Base-by-base conservation (phyloP, 225 moss, liverwort and hornwort genomes). In the Physcomitrium patens region DNA sequence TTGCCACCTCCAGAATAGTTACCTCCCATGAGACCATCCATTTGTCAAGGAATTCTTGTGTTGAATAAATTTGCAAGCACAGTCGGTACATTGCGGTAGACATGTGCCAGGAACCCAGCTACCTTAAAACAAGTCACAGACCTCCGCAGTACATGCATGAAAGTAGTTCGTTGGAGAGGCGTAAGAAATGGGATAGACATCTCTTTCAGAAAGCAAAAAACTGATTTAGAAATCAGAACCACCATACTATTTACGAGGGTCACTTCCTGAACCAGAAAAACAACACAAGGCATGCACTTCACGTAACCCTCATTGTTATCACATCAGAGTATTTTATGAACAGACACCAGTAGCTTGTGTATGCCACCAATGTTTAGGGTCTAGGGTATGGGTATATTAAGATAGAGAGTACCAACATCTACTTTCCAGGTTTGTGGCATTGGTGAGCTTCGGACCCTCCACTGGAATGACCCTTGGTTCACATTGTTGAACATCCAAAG, bases 1-100 rank as follows among this genome's bases (percentile, higher is more conserved):
- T 67, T 91, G 85, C 97, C 97, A 97, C 77, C 77, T 89, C 94
- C 91, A 94, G 31, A 89, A 47, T 58, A 93, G 50, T 17, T 80
- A 97, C 37, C 51, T 84, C 7, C 46, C 47, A 49, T 91, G 91
- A 10, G 84, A 89, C 46, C 94, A 87, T 72, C 97, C 97, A 94
- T 93, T 22, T 13, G n/a, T 76, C 28, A 92, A 74, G 76, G 94
- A 97, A 57, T 94, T 78, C 58, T 97, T 91, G 62, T 82, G 51
- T 77, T 79, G 76, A 47, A 94, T 91, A 6, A 64, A 72, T 51
- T 63, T 51, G 74, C 96, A 96, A 3, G 87, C 90, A 0, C 49
- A 42, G 55, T 93, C 91, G 23, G 89, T 84, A 74, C 94, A 94
- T 27, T 76, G 64, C 18, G 83, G 88, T 7, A 60, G 89, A 58